Base-by-base conservation (phyloP, 352 stramenopile genomes). In the Globisporangium yorkense region DNA sequence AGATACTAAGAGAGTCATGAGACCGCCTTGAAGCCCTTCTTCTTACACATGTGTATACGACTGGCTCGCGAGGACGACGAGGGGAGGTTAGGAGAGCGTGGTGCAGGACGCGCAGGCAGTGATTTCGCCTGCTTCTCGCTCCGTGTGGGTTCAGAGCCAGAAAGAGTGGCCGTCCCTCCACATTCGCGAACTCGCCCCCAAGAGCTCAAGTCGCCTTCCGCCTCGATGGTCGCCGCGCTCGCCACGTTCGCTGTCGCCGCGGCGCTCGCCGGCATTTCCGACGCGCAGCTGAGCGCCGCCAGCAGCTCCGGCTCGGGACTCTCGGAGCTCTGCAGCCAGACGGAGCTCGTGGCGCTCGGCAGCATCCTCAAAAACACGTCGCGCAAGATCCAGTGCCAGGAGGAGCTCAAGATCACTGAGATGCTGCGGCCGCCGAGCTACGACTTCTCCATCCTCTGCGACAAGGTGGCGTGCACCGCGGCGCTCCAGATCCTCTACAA, bases 401-500 rank as follows among this genome's bases (percentile, higher is more conserved):
- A 47, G 55, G 49, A 56, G 37, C 63, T 87, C 27, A 68, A 70
- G 3, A 74, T 80, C 18, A 73, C 69, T 55, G 71, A 88, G 56
- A 71, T 88, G 59, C 51, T 86, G 43, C 72, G 53, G n/a, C 57
- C 57, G 50, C 50, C 51, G 18, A 70, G 61, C 3, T 55, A 46
- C 1, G 50, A 85, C 45, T 70, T 66, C 20, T 66, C 57, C 37
- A 47, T 68, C 10, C 72, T 89, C 13, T 87, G 78, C 56, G 68
- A 68, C 33, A 66, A 69, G 20, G 35, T 68, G 21, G 66, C 75
- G 12, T 91, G 81, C 58, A 76, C 49, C 21, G 63, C 66, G 2
- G 77, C 78, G 57, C 72, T 89, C n/a, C 63, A 83, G 57, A 54
- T 68, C 35, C 67, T 91, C 21, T 88, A 89, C 72, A 71, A 71